Percentiles rank a stretch among this genome's conserved stretches.
phyloP scores from a whole-genome alignment of 2,329 filamentous ascomycete genomes.

The Lasiodiplodia hormozganensis region DNA sequence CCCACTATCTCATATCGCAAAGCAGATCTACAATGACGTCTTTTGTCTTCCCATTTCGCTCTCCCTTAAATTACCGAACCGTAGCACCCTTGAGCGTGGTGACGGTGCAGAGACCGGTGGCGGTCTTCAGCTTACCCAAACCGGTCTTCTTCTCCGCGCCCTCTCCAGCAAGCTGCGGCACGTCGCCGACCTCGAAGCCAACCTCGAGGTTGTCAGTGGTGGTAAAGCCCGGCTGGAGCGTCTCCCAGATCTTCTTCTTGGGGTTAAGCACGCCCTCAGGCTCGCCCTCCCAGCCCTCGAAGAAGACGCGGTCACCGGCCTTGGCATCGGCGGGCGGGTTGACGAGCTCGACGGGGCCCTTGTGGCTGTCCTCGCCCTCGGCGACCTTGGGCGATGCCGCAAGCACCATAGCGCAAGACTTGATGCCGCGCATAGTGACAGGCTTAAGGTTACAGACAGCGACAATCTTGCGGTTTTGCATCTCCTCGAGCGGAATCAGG shows the following conservation, averaged over 20 bases:
- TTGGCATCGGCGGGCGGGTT: constrained; percentile 77
- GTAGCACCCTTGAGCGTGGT: constrained; percentile 79
- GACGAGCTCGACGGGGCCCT: constrained; percentile 93
- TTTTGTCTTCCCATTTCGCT: neutral
- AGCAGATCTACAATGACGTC: neutral
- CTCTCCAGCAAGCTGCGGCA: constrained; percentile 77
- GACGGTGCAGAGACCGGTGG: constrained; percentile 84
- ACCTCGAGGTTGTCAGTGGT: constrained; percentile 83
- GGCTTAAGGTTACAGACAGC: constrained; percentile 98
- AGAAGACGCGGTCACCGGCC: constrained; percentile 88
- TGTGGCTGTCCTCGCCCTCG: constrained; percentile 83
- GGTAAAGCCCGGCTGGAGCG: constrained; percentile 93
- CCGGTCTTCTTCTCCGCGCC: constrained; percentile 63
- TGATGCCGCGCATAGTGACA: constrained; percentile 95
- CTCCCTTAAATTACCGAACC: constrained; percentile 68
- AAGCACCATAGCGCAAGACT: constrained; percentile 86
- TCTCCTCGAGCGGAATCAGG: constrained; percentile 88
- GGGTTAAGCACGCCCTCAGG: constrained; percentile 94
- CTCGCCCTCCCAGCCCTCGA: constrained; percentile 93
- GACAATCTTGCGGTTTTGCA: constrained; percentile 95
- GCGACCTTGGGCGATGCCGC: constrained; percentile 85
- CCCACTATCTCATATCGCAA: constrained; percentile 12
- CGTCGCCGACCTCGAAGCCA: constrained; percentile 79
- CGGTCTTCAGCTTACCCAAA: constrained; percentile 72
- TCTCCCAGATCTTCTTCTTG: constrained; percentile 99